A percentile compares a stretch with the other conserved stretches of the same genome.
Conservation (phyloP, 129 eudicot genomes). For the Glebionis coronaria region DNA sequence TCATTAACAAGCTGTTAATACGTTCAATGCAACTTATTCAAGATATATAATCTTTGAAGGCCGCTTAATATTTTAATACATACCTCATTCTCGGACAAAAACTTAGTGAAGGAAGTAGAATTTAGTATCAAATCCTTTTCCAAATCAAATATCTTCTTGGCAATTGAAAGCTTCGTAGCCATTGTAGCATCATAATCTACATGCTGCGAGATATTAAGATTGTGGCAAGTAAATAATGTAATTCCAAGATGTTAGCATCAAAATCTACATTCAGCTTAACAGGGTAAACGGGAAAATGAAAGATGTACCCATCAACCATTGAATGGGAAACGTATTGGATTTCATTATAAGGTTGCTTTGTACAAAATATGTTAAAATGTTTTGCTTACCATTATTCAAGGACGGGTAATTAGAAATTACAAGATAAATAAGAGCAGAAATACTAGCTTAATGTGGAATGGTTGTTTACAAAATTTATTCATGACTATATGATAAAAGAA, state of each 20-base stretch:
- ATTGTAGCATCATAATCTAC: conserved; percentile 95
- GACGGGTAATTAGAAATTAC: background rate
- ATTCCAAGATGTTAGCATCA: background rate
- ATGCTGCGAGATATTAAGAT: conserved; percentile 42
- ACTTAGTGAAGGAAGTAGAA: conserved; percentile 60
- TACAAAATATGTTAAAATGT: background rate
- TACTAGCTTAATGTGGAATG: background rate
- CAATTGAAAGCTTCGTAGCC: conserved; percentile 85
- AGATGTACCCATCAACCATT: conserved; percentile 7
- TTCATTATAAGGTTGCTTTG: conserved; percentile 7
- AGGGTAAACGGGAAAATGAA: conserved; percentile 12
- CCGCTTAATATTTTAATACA: background rate
- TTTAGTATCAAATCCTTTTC: conserved; percentile 66
- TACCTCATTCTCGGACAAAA: conserved; percentile 82
- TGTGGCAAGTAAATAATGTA: background rate
- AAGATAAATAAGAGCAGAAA: background rate
- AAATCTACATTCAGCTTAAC: no score
- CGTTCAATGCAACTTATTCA: background rate
- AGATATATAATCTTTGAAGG: background rate
- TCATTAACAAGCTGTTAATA: background rate
- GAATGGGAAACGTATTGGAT: background rate
- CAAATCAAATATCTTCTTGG: conserved; percentile 65
- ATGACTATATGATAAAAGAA: background rate
- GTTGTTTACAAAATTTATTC: no score
- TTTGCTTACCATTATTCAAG: conserved; percentile 7